Conservation (phyloP, 2,329 filamentous ascomycete species). For the Claviceps pusilla region DNA sequence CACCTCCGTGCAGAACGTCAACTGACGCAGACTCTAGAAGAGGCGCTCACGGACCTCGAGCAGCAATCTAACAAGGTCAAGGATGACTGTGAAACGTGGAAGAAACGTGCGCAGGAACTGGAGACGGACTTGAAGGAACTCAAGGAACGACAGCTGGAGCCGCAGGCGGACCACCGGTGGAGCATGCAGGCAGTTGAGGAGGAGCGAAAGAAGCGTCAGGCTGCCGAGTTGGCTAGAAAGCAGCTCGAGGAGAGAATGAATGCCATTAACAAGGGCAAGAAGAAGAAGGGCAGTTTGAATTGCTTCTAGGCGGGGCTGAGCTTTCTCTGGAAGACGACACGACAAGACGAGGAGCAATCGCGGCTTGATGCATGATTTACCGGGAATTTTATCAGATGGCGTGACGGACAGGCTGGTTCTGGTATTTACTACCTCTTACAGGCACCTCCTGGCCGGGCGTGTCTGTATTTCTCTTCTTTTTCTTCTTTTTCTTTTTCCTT, state of each 20-base stretch:
- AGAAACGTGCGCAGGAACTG: constrained; percentile 64
- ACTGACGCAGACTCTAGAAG: constrained; percentile 85
- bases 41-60: constrained; percentile 88
- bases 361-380: neutral
- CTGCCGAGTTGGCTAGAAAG: constrained; percentile 75
- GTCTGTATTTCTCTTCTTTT: too few relatives aligned
- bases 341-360: neutral
- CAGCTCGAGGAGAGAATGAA: constrained; percentile 94
- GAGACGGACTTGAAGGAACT: constrained; percentile 58
- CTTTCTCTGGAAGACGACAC: constrained; percentile 7
- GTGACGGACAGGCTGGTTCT: too few relatives aligned
- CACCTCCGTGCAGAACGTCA: constrained; percentile 92
- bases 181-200: constrained; percentile 87
- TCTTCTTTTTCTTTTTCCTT: neutral
- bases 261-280: constrained; percentile 73
- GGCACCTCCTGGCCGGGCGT: too few relatives aligned
- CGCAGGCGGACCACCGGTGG: constrained; percentile 43
- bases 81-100: constrained; percentile 77
- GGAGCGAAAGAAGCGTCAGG: constrained; percentile 80
- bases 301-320: constrained; percentile 57
- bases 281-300: constrained; percentile 90
- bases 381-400: too few relatives aligned
- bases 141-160: constrained; percentile 34
- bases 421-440: neutral
- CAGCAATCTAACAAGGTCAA: constrained; percentile 84